Evolutionary conservation across 208 protist species (phyloP), one percentile per base, ranked within the genome.

Genomic region (Zelonia costaricensis): DNA sequence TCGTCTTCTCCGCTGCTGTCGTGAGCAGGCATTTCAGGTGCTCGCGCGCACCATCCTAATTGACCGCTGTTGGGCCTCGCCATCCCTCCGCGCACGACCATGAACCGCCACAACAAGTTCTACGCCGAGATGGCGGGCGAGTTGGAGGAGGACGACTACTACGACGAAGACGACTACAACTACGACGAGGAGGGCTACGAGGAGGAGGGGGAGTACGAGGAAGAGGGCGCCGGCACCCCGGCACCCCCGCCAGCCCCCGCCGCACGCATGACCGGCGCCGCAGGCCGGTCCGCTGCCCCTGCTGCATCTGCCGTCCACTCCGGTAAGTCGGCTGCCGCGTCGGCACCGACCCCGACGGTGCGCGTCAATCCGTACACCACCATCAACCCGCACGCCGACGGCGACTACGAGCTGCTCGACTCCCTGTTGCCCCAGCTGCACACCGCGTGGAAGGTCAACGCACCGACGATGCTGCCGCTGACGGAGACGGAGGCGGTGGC

Each of bases 81-180:
- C n/a, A 15, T 7, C 4, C 9, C 9, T 31, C 20, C 31, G 33
- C 28, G 28, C 49, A 27, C 13, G 12, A 12, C 13, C 13, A 92
- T 92, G 85, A 94, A 92, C 62, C 80, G 85, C 13, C 85, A 92
- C 64, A 77, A 69, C 58, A 88, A 87, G 46, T 92, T 92, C 49
- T 92, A 92, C 64, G 73, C 68, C 23, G 76, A 78, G 55, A 66
- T 92, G 46, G 71, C 69, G 9, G 56, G 62, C 15, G 60, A 62
- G 27, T 38, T 82, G 23, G 75, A 92, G 22, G 82, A 86, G 0
- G 82, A 86, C 1, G 69, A 86, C 48, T 74, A 87, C 58, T 16
- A 84, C 61, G 45, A 84, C 27, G 54, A 86, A 13, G 30, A 82
- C 28, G 43, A 86, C 33, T 64, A 88, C 43, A 64, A 87, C 35